Evolutionary conservation across 768 basidiomycete species (phyloP), one percentile per base, ranked within the genome.

Genomic region (Trametes gibbosa): DNA sequence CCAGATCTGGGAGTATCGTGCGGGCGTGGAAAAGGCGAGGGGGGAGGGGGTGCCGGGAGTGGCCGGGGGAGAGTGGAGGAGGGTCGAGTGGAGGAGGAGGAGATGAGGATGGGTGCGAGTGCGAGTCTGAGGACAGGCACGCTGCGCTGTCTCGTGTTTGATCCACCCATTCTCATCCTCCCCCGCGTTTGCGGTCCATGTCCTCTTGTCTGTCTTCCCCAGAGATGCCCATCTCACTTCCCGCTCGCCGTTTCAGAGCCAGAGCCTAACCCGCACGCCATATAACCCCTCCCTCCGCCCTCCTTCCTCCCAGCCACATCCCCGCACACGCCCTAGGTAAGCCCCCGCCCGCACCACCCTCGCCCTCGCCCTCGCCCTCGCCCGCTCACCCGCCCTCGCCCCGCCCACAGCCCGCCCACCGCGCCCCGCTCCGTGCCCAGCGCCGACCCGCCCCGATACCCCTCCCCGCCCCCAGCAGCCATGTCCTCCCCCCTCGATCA

Each of bases 131-230:
- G 63, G 50, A 50, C 45, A 62, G 66, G 66, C 63, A 67, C 68
- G 52, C 46, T 39, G 52, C 21, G 25, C 62, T 61, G 65, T 63
- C 67, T 61, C 67, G 65, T 63, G 65, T 65, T 56, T 51, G 63
- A 48, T 47, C 50, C 50, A 50, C 54, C 43, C 5, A 56, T 61
- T 48, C 40, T 35, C 7, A 16, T 35, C 32, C 17, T 29, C 12
- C 16, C 40, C 48, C 48, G 65, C 50, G 59, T 59, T 29, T 65
- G 59, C 61, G 42, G 43, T 14, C 62, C 52, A 65, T 65, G 67
- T 35, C 50, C 37, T 48, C 56, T 53, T 50, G 62, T 51, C 63
- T 65, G 54, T 56, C 50, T 61, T 60, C 55, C 64, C 54, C 65
- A 64, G 60, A 56, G 64, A 68, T 65, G 66, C 48, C 65, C 61